Percentiles rank a stretch among this genome's conserved stretches.
Evolutionary conservation across 352 stramenopile species (phyloP).

Genomic region (Pythium graminicola): DNA sequence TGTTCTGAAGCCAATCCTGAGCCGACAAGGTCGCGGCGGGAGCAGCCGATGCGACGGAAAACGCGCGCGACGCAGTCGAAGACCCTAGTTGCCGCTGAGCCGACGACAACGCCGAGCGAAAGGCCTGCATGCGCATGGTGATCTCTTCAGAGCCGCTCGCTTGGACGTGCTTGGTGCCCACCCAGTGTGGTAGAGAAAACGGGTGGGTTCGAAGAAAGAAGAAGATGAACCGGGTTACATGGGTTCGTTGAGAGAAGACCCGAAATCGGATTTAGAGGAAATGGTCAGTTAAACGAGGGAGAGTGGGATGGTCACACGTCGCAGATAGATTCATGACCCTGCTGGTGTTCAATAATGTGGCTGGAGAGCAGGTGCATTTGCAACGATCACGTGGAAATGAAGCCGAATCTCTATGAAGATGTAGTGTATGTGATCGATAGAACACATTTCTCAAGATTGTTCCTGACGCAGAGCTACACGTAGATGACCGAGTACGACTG

Average conservation of each 20-base stretch:
- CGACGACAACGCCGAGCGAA: conserved; percentile 55
- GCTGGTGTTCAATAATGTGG: no score
- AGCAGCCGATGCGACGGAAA: conserved; percentile 25
- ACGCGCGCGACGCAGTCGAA: conserved; percentile 22
- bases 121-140: conserved; percentile 53
- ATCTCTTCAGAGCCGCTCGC: conserved; percentile 34
- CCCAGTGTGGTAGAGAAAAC: neutral
- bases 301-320: neutral
- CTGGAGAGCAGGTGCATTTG: no score
- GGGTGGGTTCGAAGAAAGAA: neutral
- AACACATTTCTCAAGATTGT: no score
- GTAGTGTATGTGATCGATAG: no score
- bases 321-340: neutral
- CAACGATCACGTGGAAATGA: no score
- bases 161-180: neutral
- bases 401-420: no score
- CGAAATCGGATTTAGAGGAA: neutral
- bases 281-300: neutral
- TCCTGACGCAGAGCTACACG: no score
- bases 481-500: no score
- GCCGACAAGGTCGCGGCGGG: conserved; percentile 36
- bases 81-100: conserved; percentile 40
- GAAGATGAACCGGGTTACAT: neutral
- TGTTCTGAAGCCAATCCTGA: conserved; percentile 79
- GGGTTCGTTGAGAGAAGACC: conserved; percentile 2